Evolutionary conservation across 73 alveolate genomes (phyloP).

Genomic region (Durusdinium trenchii): DNA sequence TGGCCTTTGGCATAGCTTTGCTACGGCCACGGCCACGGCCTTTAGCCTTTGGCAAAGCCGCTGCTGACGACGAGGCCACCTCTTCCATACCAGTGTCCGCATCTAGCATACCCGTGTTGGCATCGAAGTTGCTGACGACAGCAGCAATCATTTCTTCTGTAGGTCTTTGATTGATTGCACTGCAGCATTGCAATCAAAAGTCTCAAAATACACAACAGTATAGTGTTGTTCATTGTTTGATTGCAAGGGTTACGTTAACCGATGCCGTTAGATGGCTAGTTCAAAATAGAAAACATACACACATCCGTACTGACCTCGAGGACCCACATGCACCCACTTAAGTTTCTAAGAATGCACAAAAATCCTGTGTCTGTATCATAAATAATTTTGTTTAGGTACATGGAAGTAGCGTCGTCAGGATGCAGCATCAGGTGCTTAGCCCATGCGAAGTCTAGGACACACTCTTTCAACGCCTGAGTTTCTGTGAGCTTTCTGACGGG

Average conservation of each 20-base stretch:
- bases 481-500: background rate
- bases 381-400: background rate
- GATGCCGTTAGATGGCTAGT: background rate
- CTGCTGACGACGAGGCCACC: background rate
- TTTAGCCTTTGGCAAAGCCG: background rate
- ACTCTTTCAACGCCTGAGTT: slow-evolving; percentile 4
- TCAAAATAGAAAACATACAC: background rate
- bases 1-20: background rate
- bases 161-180: too few species aligned
- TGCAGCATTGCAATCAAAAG: background rate
- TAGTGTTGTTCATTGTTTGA: background rate
- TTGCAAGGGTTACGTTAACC: background rate
- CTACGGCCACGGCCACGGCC: slow-evolving; percentile 39
- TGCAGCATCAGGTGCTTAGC: background rate
- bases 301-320: background rate
- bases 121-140: background rate
- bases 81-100: background rate
- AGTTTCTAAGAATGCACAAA: background rate
- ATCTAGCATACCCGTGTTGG: background rate
- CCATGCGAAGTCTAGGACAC: background rate
- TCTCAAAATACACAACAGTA: background rate
- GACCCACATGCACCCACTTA: background rate
- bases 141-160: background rate
- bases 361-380: background rate
- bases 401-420: background rate